Evolutionary conservation across 1,284 basidiomycete genomes (phyloP).

Genomic region (Grifola frondosa): DNA sequence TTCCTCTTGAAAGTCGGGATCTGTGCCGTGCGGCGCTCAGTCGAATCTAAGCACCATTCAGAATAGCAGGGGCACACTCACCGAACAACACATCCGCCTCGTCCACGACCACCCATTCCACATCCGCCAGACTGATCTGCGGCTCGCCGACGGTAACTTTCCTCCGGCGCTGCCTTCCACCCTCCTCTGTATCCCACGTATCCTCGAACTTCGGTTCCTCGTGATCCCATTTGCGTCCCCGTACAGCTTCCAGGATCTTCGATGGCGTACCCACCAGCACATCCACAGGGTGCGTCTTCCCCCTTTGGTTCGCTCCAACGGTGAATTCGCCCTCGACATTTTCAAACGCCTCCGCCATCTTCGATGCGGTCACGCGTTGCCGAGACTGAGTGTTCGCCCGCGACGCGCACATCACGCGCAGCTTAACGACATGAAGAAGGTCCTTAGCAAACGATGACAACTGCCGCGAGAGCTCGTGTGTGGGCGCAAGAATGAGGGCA

Average conservation of each 20-base stretch:
- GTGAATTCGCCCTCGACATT: conserved; percentile 24
- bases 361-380: conserved; percentile 42
- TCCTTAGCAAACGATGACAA: conserved; percentile 71
- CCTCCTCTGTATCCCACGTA: conserved; percentile 24
- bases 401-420: conserved; percentile 73
- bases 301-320: too few species aligned
- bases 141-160: conserved; percentile 42
- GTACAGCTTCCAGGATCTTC: conserved; percentile 70
- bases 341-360: conserved; percentile 46
- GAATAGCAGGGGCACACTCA: conserved; percentile 32
- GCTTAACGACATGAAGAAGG: conserved; percentile 71
- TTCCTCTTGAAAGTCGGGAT: conserved; percentile 75
- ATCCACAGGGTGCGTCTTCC: conserved; percentile 50
- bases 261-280: conserved; percentile 77
- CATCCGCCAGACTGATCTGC: conserved; percentile 56
- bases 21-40: too few species aligned
- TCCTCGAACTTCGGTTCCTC: conserved; percentile 32
- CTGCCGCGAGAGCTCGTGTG: conserved; percentile 85
- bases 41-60: neutral
- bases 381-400: conserved; percentile 49
- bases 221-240: conserved; percentile 66
- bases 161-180: conserved; percentile 22
- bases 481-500: conserved; percentile 80
- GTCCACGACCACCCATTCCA: conserved; percentile 87
- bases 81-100: conserved; percentile 91